Percentiles rank a stretch among this genome's conserved stretches.
phyloP scores from a whole-genome alignment of 2,329 filamentous ascomycete species.

The Polytolypa hystricis region DNA sequence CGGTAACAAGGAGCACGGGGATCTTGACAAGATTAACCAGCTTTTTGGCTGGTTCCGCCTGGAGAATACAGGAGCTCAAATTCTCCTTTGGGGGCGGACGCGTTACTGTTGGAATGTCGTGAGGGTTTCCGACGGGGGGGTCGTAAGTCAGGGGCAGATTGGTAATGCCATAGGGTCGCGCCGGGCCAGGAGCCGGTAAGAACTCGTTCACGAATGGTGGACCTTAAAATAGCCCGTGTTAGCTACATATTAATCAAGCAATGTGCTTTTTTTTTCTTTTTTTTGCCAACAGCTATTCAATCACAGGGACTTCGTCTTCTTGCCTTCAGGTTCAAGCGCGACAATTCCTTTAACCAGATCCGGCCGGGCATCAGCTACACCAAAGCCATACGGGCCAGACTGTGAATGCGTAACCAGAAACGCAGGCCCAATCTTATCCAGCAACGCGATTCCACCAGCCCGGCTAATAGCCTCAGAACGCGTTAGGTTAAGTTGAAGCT shows the following conservation, averaged over 20 bases:
- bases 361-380: conserved; percentile 39
- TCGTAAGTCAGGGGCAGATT: background rate
- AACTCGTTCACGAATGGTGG: background rate
- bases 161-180: background rate
- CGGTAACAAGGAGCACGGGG: conserved; percentile 39
- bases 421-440: conserved; percentile 33
- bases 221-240: too few relatives aligned
- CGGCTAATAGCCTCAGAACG: conserved; percentile 24
- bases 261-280: too few relatives aligned
- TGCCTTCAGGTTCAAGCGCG: conserved; percentile 40
- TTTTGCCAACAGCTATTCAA: too few relatives aligned
- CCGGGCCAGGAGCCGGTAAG: background rate
- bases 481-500: conserved; percentile 21
- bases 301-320: too few relatives aligned
- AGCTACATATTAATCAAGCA: too few relatives aligned
- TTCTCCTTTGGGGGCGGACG: background rate
- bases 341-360: conserved; percentile 38
- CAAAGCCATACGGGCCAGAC: conserved; percentile 36
- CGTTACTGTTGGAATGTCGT: background rate
- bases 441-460: conserved; percentile 31
- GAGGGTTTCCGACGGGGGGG: background rate
- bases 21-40: conserved; percentile 40
- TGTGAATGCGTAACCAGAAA: conserved; percentile 41
- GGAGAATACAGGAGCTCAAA: conserved; percentile 18
- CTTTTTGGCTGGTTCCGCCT: conserved; percentile 29